Evolutionary conservation across 495 filamentous ascomycete genomes (phyloP), one percentile per base, ranked within the genome.

Genomic region (Letharia lupina): DNA sequence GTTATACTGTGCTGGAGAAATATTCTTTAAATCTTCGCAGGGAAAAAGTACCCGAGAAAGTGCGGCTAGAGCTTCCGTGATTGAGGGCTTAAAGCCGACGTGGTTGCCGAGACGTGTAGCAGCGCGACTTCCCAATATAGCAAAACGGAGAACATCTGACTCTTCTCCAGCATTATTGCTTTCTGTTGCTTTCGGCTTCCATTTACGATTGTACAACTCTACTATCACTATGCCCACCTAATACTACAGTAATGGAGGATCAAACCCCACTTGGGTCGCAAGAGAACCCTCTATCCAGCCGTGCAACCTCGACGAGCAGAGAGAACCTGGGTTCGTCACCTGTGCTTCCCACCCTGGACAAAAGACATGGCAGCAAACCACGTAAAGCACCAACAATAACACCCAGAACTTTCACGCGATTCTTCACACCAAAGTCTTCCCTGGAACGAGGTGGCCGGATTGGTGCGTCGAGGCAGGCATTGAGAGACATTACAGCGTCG

Each of bases 331-430:
- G 40, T 18, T 69, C 70, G 10, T 69, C 67, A 8, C 70, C 64
- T 31, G 48, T 50, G 18, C 69, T 69, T 18, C 64, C 70, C 28
- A n/a, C 58, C 40, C 52, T 57, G 7, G 42, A 39, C 31, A 61
- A 50, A 28, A 41, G 52, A 31, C n/a, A 67, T 63, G 48, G 75
- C 61, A 76, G 73, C 66, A 79, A 77, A 73, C 77, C 72, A 52
- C 78, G 75, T 69, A 82, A 81, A 61, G 77, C 77, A 64, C 81
- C 82, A 45, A 77, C 82, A n/a, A 78, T 91, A 60, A 91, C 89
- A 39, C 89, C 89, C 47, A 79, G 87, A 62, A 87, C 86, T 62
- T 96, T 96, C 71, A 85, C 77, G 50, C 81, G 85, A 40, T 96
- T 96, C 78, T 96, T 96, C 71, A 93, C 90, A 18, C 92, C 92